A percentile compares a stretch with the other conserved stretches of the same genome.
Conservation (phyloP, 371 early-diverging fungal genomes). For the Zychaea mexicana region DNA sequence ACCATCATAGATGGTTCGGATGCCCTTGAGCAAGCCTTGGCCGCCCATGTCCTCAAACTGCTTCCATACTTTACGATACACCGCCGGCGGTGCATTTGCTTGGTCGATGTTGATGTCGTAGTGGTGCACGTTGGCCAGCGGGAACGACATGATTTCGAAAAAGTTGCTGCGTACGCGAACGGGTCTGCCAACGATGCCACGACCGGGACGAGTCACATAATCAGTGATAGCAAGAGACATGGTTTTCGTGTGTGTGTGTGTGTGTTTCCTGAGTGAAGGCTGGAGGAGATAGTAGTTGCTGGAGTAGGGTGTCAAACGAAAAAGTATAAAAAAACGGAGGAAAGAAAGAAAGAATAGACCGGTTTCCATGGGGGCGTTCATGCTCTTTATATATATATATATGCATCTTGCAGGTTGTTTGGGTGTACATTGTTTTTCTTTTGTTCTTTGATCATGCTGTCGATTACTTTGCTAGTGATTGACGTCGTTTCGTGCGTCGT, state of each 20-base stretch:
- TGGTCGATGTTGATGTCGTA: slow-evolving; percentile 18
- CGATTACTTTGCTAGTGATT: no score
- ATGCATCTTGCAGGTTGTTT: no score
- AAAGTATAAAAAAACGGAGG: background rate
- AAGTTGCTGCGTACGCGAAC: slow-evolving; percentile 27
- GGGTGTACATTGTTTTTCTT: no score
- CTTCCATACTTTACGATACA: slow-evolving; percentile 50
- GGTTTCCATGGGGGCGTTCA: background rate
- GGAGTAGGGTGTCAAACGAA: slow-evolving; percentile 15
- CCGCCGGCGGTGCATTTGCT: slow-evolving; percentile 38
- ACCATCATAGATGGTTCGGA: slow-evolving; percentile 54
- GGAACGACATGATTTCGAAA: slow-evolving; percentile 23
- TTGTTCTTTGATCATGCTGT: no score
- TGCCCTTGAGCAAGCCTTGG: slow-evolving; percentile 24
- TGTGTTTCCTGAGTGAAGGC: background rate
- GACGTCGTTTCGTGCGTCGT: no score
- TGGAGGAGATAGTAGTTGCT: no score
- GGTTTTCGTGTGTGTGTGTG: slow-evolving; percentile 3
- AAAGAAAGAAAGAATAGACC: background rate
- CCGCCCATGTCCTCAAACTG: slow-evolving; percentile 36
- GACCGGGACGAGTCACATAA: slow-evolving; percentile 19
- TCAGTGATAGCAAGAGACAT: slow-evolving; percentile 22
- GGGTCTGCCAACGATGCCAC: slow-evolving; percentile 13
- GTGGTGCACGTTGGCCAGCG: slow-evolving; percentile 15
- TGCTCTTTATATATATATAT: background rate